A percentile compares a stretch with the other conserved stretches of the same genome.
phyloP scores from a whole-genome alignment of 352 stramenopile species.

The Pelagophyceae sp. region DNA sequence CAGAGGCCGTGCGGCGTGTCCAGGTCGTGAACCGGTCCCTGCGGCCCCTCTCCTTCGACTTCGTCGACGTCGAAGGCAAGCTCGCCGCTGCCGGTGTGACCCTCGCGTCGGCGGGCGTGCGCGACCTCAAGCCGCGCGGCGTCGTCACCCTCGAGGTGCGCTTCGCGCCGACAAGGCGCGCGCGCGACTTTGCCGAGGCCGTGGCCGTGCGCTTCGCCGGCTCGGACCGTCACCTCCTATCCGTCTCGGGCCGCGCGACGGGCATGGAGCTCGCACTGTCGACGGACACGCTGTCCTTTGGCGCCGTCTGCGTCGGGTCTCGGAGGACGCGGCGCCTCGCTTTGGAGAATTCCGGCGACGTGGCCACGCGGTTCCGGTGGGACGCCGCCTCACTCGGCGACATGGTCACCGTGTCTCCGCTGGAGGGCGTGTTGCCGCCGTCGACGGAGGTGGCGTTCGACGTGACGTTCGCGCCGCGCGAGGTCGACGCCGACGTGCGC shows the following conservation, averaged over 20 bases:
- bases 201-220: constrained; percentile 47
- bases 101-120: constrained; percentile 53
- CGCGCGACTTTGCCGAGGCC: constrained; percentile 35
- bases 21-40: constrained; percentile 73
- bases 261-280: constrained; percentile 78
- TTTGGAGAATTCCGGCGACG: constrained; percentile 76
- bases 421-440: constrained; percentile 64
- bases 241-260: constrained; percentile 65
- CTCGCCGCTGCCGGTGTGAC: constrained; percentile 46
- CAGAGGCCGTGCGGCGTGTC: constrained; percentile 56
- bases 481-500: constrained; percentile 70
- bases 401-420: constrained; percentile 66
- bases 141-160: constrained; percentile 31
- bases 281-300: constrained; percentile 74
- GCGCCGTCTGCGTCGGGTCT: constrained; percentile 70
- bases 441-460: constrained; percentile 74
- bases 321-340: constrained; percentile 65
- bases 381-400: constrained; percentile 55
- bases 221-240: constrained; percentile 56
- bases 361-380: constrained; percentile 75
- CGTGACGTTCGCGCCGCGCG: constrained; percentile 68
- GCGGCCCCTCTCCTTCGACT: constrained; percentile 54
- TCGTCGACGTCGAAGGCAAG: constrained; percentile 39
- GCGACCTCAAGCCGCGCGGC: constrained; percentile 55
- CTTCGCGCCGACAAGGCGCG: constrained; percentile 34